Evolutionary conservation across 768 basidiomycete genomes (phyloP).

Genomic region (Boletus sp.): DNA sequence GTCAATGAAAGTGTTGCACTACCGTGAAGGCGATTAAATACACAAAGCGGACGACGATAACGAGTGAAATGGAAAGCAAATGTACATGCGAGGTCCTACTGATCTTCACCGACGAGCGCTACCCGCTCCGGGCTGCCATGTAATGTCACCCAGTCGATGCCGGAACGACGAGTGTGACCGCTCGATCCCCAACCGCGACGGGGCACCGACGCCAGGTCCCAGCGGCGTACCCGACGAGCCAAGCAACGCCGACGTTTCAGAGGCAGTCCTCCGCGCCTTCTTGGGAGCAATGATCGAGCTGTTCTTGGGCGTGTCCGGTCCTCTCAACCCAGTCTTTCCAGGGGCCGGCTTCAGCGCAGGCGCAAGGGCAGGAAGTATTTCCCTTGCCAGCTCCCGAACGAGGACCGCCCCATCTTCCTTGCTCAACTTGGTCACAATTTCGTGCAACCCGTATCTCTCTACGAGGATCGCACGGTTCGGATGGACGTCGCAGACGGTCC

Average conservation of each 20-base stretch:
- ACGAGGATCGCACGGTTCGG: constrained; percentile 82
- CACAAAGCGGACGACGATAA: constrained; percentile 10
- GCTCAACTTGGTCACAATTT: constrained; percentile 78
- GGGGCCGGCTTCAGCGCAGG: constrained; percentile 63
- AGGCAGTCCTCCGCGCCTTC: constrained; percentile 64
- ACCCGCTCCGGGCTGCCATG: constrained; percentile 45
- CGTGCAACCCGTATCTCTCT: constrained; percentile 76
- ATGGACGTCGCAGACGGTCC: constrained; percentile 85
- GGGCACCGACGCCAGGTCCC: constrained; percentile 7
- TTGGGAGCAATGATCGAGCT: constrained; percentile 55
- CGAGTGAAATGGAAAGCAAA: constrained; percentile 14
- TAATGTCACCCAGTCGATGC: constrained; percentile 60
- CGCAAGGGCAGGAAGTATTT: constrained; percentile 75
- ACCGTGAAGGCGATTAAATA: constrained; percentile 20
- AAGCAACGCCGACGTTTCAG: constrained; percentile 53
- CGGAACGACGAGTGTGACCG: constrained; percentile 41
- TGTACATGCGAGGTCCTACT: constrained; percentile 6
- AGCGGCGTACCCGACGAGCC: constrained; percentile 18
- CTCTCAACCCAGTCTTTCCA: constrained; percentile 30
- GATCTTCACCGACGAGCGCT: constrained; percentile 20
- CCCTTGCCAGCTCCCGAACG: constrained; percentile 83
- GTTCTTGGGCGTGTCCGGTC: constrained; percentile 38
- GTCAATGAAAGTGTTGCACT: constrained; percentile 26
- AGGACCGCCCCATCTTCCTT: constrained; percentile 88
- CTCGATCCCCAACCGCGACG: constrained; percentile 34